phyloP scores from a whole-genome alignment of 108 stramenopile genomes.

The Cyclostephanos tholiformis region DNA sequence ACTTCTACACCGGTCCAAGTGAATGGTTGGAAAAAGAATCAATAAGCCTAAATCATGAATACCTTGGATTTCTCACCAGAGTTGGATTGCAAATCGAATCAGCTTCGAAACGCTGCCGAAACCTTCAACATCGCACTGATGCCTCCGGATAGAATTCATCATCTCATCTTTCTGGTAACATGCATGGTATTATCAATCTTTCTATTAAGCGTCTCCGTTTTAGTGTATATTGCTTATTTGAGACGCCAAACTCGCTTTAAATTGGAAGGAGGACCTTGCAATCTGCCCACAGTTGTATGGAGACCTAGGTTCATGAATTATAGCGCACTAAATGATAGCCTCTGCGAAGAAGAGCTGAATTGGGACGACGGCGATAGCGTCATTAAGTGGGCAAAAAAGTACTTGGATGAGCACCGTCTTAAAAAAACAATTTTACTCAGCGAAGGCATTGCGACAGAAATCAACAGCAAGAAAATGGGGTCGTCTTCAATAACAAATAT shows the following conservation, averaged over 20 bases:
- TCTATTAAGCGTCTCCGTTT: neutral
- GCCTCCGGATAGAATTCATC: neutral
- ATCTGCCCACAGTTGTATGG: conserved; percentile 79
- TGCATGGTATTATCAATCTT: neutral
- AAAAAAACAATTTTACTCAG: neutral
- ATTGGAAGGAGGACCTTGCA: conserved; percentile 49
- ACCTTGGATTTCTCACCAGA: neutral
- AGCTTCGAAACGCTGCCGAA: neutral
- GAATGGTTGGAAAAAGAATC: neutral
- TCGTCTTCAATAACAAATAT: conserved; percentile 83
- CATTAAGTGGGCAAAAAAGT: conserved; percentile 28
- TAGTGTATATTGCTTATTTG: conserved; percentile 3
- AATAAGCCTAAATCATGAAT: neutral
- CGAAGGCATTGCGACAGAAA: conserved; percentile 19
- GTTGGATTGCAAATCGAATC: neutral
- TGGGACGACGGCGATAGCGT: conserved; percentile 21
- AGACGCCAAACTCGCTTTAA: conserved; percentile 21
- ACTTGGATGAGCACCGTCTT: neutral
- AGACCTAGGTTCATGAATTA: conserved; percentile 70
- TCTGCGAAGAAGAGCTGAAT: conserved; percentile 18
- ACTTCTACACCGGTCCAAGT: too few species aligned
- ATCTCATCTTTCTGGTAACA: neutral
- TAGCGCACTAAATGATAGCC: conserved; percentile 40
- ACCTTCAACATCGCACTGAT: neutral
- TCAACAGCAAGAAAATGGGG: conserved; percentile 61